Evolutionary conservation across 768 basidiomycete species (phyloP).

Genomic region (Galerina marginata): DNA sequence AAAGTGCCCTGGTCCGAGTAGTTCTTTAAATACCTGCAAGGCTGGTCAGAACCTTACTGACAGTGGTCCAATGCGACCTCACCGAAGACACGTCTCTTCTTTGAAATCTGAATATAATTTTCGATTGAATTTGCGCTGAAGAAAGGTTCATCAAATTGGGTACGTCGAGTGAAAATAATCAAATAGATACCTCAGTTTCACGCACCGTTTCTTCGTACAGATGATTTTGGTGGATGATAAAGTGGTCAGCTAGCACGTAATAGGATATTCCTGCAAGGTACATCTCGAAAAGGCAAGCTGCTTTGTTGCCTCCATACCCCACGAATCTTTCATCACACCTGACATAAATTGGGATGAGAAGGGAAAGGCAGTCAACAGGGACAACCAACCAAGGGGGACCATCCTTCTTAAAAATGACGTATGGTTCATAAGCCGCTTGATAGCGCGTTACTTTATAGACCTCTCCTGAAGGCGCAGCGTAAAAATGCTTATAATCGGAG

Average conservation of each 20-base stretch:
- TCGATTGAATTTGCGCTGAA: constrained; percentile 74
- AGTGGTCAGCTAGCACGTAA: constrained; percentile 86
- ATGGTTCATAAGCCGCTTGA: constrained; percentile 88
- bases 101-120: constrained; percentile 80
- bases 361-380: background rate
- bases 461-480: constrained; percentile 61
- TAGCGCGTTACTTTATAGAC: constrained; percentile 80
- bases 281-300: constrained; percentile 91
- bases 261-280: constrained; percentile 85
- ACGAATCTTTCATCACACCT: constrained; percentile 94
- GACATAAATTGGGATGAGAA: background rate
- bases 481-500: constrained; percentile 77
- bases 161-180: background rate
- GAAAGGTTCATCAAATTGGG: background rate
- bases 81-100: constrained; percentile 69
- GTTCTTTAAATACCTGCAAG: constrained; percentile 62
- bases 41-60: background rate
- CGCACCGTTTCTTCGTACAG: constrained; percentile 78
- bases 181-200: constrained; percentile 61
- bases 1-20: constrained; percentile 59
- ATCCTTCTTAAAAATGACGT: constrained; percentile 81
- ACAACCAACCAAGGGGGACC: constrained; percentile 68
- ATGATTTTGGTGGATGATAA: constrained; percentile 88
- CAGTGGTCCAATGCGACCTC: constrained; percentile 26
- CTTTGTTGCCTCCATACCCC: constrained; percentile 93